Evolutionary conservation across 495 filamentous ascomycete genomes (phyloP).

Genomic region (Podospora australis): DNA sequence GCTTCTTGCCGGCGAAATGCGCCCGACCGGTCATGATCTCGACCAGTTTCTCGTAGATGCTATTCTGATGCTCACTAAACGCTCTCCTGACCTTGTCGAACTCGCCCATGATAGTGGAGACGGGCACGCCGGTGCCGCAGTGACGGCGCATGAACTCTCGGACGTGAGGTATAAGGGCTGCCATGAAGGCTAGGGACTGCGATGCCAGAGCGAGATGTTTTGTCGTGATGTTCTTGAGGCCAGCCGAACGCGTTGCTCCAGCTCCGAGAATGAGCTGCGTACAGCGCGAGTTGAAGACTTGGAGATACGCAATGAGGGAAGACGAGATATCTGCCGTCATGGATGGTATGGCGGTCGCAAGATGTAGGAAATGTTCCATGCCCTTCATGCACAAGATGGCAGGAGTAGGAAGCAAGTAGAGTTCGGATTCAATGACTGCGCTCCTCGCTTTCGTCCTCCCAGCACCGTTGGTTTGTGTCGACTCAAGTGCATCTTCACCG

Average conservation of each 20-base stretch:
- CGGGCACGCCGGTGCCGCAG: conserved; percentile 44
- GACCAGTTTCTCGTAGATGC: conserved; percentile 90
- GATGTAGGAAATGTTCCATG: conserved; percentile 72
- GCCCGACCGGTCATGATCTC: conserved; percentile 90
- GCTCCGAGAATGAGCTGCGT: conserved; percentile 92
- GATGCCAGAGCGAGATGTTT: conserved; percentile 91
- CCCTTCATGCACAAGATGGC: conserved; percentile 71
- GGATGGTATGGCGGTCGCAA: conserved; percentile 77
- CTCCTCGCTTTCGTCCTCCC: conserved; percentile 45
- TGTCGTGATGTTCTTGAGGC: conserved; percentile 92
- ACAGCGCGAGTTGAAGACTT: conserved; percentile 89
- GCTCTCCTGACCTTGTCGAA: conserved; percentile 88
- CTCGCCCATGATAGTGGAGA: conserved; percentile 61
- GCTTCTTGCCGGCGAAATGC: conserved; percentile 59
- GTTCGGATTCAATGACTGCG: conserved; percentile 77
- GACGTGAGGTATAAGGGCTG: conserved; percentile 79
- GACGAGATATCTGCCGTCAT: conserved; percentile 78
- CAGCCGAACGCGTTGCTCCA: conserved; percentile 83
- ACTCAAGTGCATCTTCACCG: conserved; percentile 4
- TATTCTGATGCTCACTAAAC: conserved; percentile 87
- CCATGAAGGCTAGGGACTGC: conserved; percentile 83
- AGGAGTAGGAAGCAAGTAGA: conserved; percentile 79
- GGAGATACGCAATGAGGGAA: conserved; percentile 57
- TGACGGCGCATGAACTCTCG: conserved; percentile 86
- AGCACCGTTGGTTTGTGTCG: conserved; percentile 39